Base-by-base conservation (phyloP, 2,329 filamentous ascomycete genomes). In the Paraconiothyrium sp. region DNA sequence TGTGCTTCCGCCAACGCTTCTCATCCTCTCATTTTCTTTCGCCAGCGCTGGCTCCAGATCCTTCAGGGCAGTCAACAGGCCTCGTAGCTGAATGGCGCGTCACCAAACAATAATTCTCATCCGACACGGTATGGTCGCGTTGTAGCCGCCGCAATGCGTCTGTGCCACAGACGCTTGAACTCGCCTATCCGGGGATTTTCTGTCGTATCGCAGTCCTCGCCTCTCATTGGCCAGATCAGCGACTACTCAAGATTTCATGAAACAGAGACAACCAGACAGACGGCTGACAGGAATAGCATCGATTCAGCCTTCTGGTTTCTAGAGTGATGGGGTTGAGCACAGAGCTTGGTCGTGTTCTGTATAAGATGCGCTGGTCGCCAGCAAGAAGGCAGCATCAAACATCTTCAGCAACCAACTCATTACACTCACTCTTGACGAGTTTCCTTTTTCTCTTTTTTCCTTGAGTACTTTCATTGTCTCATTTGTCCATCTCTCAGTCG, bases 211-310 rank as follows among this genome's bases (percentile, higher is more conserved):
- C 69, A 54, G 57, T 73, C 62, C 67, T 61, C 52, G 51, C 59
- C 43, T 67, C 72, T 74, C 57, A 78, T 78, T 78, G 75, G 76
- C 67, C 57, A 51, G 41, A 48, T 49, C 71, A 74, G 76, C 76
- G 76, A 76, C 76, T 78, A 76, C 75, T 78, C 76, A 65, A 71
- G 66, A 74, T 72, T 43, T 60, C 63, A 66, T 78, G 75, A 77
- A 78, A 78, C 76, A 65, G 67, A 65, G 63, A 48, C 60, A 66
- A 71, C 69, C 70, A 72, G 67, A 72, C 66, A 64, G 54, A 59
- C 67, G 54, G 65, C 48, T 64, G 58, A 71, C 71, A 76, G 71
- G 73, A 78, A 78, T 78, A 78, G 76, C 67, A 72, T 63, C 60
- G 52, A 7, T 68, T 60, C 51, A 67, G 58, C 67, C 65, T 71